Percentiles rank a stretch among this genome's conserved stretches.
Conservation (phyloP, 2,329 filamentous ascomycete genomes). For the Trichoderma sp. region DNA sequence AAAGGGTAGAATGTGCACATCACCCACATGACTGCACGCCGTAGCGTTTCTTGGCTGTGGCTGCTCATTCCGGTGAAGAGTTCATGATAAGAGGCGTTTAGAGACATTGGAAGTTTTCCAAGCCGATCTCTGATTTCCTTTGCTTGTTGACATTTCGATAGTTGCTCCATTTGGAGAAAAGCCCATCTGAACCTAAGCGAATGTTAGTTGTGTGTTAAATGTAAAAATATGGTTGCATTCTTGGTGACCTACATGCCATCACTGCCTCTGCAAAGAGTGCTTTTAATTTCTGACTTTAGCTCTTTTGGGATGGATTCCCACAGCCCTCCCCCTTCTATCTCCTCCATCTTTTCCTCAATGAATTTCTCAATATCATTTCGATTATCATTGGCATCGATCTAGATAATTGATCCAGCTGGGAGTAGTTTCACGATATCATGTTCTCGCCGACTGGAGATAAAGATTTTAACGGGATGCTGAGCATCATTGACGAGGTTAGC, state of each 20-base stretch:
- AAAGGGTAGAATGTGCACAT: conserved; percentile 12
- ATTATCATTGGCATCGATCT: neutral
- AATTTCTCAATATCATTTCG: neutral
- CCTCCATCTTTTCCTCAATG: neutral
- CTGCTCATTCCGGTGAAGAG: neutral
- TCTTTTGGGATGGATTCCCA: neutral
- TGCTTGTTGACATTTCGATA: neutral
- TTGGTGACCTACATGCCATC: conserved; percentile 3
- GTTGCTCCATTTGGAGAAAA: neutral
- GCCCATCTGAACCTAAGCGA: conserved; percentile 4
- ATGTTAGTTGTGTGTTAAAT: neutral
- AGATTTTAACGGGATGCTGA: neutral
- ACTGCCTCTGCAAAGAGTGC: neutral
- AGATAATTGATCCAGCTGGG: neutral
- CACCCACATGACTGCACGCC: neutral
- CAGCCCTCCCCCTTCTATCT: neutral
- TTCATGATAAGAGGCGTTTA: neutral
- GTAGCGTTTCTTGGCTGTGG: neutral
- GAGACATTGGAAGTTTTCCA: conserved; percentile 6
- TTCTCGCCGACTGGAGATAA: conserved; percentile 3
- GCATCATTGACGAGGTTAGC: neutral
- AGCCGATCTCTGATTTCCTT: neutral
- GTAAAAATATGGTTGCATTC: neutral
- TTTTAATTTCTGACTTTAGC: neutral
- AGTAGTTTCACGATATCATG: neutral